phyloP scores from a whole-genome alignment of 192 early-diverging fungal genomes.

The Allomyces macrogynus region DNA sequence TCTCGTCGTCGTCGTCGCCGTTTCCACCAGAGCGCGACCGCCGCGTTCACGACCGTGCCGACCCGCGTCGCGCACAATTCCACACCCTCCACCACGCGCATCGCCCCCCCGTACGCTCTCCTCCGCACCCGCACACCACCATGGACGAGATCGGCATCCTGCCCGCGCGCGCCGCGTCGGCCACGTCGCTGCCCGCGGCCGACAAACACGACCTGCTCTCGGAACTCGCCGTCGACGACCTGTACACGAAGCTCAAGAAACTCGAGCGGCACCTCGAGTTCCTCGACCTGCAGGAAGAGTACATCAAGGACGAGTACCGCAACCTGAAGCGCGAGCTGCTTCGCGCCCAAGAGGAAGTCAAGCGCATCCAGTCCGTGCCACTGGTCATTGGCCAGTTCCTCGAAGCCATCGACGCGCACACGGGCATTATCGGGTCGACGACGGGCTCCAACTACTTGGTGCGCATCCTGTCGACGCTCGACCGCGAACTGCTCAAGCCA shows the following conservation, averaged over 20 bases:
- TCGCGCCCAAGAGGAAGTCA: slow-evolving; percentile 91
- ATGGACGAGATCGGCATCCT: slow-evolving; percentile 11
- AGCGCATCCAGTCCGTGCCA: slow-evolving; percentile 93
- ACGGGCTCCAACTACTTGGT: slow-evolving; percentile 80
- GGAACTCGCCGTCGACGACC: slow-evolving; percentile 56
- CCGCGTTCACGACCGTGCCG: too few species aligned
- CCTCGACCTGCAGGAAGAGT: slow-evolving; percentile 91
- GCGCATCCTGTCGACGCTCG: slow-evolving; percentile 87
- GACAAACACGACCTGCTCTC: slow-evolving; percentile 18
- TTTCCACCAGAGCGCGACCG: too few species aligned
- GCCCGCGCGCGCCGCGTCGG: neutral
- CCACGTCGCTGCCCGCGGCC: neutral
- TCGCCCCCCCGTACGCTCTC: too few species aligned
- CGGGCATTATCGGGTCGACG: slow-evolving; percentile 85
- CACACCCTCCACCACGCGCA: too few species aligned
- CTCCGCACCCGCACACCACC: neutral
- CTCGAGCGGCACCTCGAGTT: slow-evolving; percentile 88
- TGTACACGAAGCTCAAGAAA: slow-evolving; percentile 86
- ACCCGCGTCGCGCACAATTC: too few species aligned
- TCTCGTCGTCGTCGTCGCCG: too few species aligned
- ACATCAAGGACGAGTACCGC: slow-evolving; percentile 98
- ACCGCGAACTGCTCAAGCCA: slow-evolving; percentile 92
- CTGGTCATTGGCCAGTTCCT: slow-evolving; percentile 97
- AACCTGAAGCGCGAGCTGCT: slow-evolving; percentile 87
- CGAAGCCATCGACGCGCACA: slow-evolving; percentile 89